phyloP scores from a whole-genome alignment of 371 early-diverging fungal species.

The Rhizomucor pusillus region DNA sequence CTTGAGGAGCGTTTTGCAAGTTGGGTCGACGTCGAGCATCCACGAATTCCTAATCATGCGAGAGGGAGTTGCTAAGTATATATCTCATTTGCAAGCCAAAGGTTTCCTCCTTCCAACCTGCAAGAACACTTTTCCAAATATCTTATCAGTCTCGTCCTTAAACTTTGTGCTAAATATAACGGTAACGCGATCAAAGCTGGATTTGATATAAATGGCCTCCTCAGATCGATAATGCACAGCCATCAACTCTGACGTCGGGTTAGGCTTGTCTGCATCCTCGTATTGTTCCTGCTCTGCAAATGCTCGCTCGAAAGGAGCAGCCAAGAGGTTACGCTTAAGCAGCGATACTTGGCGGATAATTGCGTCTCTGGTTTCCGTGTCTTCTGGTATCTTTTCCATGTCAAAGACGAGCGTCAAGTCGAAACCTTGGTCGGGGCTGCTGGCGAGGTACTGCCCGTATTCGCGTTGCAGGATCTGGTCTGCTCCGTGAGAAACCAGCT shows the following conservation, averaged over 20 bases:
- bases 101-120: constrained; percentile 58
- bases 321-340: constrained; percentile 89
- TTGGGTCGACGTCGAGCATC: constrained; percentile 91
- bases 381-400: constrained; percentile 68
- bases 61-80: too few relatives aligned
- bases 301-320: constrained; percentile 92
- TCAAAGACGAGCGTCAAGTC: constrained; percentile 86
- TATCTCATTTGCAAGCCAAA: neutral
- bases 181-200: constrained; percentile 90
- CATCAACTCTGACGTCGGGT: constrained; percentile 72
- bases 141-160: constrained; percentile 94
- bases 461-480: constrained; percentile 73
- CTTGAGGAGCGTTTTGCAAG: constrained; percentile 95
- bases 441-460: constrained; percentile 69
- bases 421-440: constrained; percentile 71
- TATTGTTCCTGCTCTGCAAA: constrained; percentile 81
- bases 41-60: constrained; percentile 87
- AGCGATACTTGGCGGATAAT: constrained; percentile 79
- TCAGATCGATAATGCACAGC: constrained; percentile 89
- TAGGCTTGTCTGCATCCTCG: constrained; percentile 61
- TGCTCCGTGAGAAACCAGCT: constrained; percentile 83
- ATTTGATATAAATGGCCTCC: constrained; percentile 91
- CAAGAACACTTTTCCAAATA: constrained; percentile 95
- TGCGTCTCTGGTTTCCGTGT: constrained; percentile 60
- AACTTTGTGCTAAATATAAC: constrained; percentile 95